Evolutionary conservation across 2,329 filamentous ascomycete genomes (phyloP).

Genomic region (Fusarium sp.): DNA sequence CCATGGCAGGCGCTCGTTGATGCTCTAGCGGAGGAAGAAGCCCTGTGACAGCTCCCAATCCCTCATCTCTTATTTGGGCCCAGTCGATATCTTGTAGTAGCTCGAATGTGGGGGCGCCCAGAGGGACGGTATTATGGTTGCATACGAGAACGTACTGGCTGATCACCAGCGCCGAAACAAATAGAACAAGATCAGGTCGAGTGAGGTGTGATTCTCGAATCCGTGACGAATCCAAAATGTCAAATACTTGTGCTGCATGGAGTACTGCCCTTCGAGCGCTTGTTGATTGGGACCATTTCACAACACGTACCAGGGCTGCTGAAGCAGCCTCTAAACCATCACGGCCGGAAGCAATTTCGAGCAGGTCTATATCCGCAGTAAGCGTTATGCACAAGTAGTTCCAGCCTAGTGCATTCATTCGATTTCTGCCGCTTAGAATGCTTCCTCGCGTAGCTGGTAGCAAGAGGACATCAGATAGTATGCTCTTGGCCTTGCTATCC

Average conservation of each 20-base stretch:
- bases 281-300: constrained; percentile 12
- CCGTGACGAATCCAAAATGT: constrained; percentile 12
- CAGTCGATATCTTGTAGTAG: constrained; percentile 8
- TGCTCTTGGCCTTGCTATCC: neutral
- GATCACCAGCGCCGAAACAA: constrained; percentile 22
- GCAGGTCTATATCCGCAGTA: constrained; percentile 13
- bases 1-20: neutral
- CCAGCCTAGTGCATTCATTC: constrained; percentile 18
- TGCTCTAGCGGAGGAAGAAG: neutral
- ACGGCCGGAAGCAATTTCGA: constrained; percentile 12
- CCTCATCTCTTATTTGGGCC: neutral
- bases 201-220: constrained; percentile 22
- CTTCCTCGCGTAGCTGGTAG: neutral
- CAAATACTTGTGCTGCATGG: constrained; percentile 20
- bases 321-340: constrained; percentile 16
- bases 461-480: constrained; percentile 3
- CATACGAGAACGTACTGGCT: constrained; percentile 17
- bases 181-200: constrained; percentile 16
- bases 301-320: neutral
- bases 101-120: neutral
- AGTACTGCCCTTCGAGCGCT: constrained; percentile 17
- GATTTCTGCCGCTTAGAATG: constrained; percentile 4
- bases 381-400: constrained; percentile 20
- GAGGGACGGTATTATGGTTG: neutral
- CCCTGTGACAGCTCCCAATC: neutral